Base-by-base conservation (phyloP, 1,139 yeast species). In the Sugiyamaella neomexicana region DNA sequence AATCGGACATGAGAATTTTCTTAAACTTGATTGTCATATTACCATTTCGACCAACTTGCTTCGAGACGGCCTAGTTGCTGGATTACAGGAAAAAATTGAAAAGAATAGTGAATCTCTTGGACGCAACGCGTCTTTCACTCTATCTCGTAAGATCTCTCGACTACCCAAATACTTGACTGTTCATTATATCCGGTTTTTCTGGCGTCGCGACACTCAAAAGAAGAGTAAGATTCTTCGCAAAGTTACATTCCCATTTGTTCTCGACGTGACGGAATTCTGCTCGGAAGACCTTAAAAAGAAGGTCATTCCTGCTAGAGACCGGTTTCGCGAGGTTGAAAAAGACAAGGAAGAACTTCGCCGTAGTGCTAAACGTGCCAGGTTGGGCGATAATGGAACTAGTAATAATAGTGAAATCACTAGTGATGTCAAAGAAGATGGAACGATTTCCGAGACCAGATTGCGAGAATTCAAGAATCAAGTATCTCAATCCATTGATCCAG, bases 181-280 rank as follows among this genome's bases (percentile, higher is more conserved):
- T 49, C 96, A 93, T 69, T 93, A 88, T 71, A 95, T 93, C 62
- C 80, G 99, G 66, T 93, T 93, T 70, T 93, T 83, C 72, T 93
- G 99, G 99, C 88, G 95, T 69, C 81, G 93, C 66, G 96, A 93
- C 58, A 88, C 95, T 7, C 84, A 82, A 62, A 88, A 86, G 73
- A 93, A 93, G 75, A 87, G 96, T 34, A 93, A 93, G 74, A 93
- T 93, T 69, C 77, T 93, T 69, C 84, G 99, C 68, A 90, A 86
- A 72, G 99, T 93, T 29, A 89, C 86, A 60, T 93, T 95, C 72
- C 99, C 99, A 45, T 88, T 90, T 72, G 57, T 50, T 40, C 77
- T 91, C 57, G 99, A 93, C 68, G 78, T 90, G 46, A 80, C 93
- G 13, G 98, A 91, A 66, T 76, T 91, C 74, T 79, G 95, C 63